Evolutionary conservation across 1,284 basidiomycete genomes (phyloP), one percentile per base, ranked within the genome.

Genomic region (Sphagnurus paluster): DNA sequence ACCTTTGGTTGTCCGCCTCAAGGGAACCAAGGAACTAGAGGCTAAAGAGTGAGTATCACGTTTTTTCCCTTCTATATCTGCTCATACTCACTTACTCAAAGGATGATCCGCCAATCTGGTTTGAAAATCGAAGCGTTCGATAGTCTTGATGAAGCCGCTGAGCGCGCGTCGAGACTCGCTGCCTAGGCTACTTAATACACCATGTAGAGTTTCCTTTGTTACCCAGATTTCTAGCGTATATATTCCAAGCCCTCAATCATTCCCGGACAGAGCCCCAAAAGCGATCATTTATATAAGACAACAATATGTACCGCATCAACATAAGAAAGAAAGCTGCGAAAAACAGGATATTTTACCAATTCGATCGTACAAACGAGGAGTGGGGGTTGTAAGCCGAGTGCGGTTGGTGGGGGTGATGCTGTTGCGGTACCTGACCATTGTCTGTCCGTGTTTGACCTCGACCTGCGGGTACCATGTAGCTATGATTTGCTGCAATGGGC

Each of bases 21-120:
- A 99, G 73, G 96, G 96, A 39, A 99, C 95, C 19, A 98, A 95
- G 71, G 96, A 98, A 70, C 75, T 74, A 45, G 95, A 98, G 71
- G 96, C 96, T 8, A 98, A 98, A 74, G 75, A 89, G 90, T 94
- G 67, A 54, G 87, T 77, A 17, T 11, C 32, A 25, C 33, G 11
- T 33, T 35, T 32, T 32, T 35, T 41, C 20, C 20, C 39, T 13
- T 26, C 8, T 24, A 23, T 16, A 21, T 8, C 11, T 16, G 23
- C 30, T 13, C 29, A 37, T 26, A 25, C 16, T 26, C 42, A 53
- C 48, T 44, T 54, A 39, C 29, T 50, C 39, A 46, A 49, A 94
- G 92, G 63, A 88, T 97, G 84, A 97, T 97, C 69, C 85, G 76
- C 63, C 81, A 93, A 44, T 96, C 93, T 36, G 93, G 93, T 41